Conservation (phyloP, 1,284 basidiomycete genomes). For the Caloboletus firmus region DNA sequence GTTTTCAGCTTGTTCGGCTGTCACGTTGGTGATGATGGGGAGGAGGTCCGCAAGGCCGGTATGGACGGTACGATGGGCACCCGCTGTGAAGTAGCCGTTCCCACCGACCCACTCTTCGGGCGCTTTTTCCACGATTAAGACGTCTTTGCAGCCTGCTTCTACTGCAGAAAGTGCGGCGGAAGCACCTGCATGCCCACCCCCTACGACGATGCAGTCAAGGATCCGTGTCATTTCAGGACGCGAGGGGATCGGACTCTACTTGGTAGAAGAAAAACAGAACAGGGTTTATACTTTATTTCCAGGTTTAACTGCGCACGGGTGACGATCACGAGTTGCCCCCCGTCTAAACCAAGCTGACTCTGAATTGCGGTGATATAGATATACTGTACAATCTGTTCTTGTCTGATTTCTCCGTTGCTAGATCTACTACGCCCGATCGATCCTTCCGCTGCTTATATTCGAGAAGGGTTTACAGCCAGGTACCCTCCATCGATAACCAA, state of each 20-base stretch:
- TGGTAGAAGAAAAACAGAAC: neutral
- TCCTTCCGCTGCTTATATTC: conserved; percentile 10
- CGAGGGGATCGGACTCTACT: neutral
- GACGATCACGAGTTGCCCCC: conserved; percentile 1
- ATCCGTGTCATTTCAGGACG: conserved; percentile 14
- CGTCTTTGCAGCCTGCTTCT: conserved; percentile 57
- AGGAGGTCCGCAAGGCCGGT: conserved; percentile 57
- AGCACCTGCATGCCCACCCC: conserved; percentile 68
- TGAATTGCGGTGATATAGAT: neutral
- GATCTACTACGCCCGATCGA: neutral
- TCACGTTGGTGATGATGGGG: conserved; percentile 50
- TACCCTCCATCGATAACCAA: conserved; percentile 74
- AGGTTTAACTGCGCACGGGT: neutral
- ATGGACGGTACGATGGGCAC: conserved; percentile 62
- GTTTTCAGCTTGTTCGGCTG: conserved; percentile 41
- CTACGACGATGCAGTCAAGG: conserved; percentile 61
- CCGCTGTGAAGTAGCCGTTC: conserved; percentile 71
- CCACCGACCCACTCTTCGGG: conserved; percentile 64
- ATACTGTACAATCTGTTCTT: neutral
- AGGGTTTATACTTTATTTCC: neutral
- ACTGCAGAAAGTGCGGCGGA: conserved; percentile 62
- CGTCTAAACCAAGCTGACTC: neutral
- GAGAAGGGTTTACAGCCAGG: conserved; percentile 66
- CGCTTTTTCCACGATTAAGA: conserved; percentile 65
- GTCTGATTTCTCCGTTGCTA: neutral